Conservation (phyloP, 2,329 filamentous ascomycete species). For the Phyllosticta paracitricarpa region DNA sequence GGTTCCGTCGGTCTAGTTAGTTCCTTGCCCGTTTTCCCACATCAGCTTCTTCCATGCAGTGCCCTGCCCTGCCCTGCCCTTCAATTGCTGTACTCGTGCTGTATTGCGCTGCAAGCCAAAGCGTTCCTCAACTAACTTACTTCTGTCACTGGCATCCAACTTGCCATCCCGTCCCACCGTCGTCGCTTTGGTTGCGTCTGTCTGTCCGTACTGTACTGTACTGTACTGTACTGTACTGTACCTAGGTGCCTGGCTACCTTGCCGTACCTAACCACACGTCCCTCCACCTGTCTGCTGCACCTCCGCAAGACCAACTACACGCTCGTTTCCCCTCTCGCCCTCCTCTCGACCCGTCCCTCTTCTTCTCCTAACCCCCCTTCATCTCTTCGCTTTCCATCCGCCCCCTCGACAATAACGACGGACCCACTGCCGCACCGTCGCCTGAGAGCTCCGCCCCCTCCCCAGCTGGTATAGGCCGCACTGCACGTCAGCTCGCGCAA, state of each 20-base stretch:
- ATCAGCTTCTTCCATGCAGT: neutral
- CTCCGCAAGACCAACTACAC: neutral
- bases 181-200: neutral
- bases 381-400: neutral
- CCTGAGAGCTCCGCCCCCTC: slow-evolving; percentile 3
- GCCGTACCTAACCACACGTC: neutral
- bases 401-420: neutral
- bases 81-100: neutral
- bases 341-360: neutral
- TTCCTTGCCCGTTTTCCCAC: neutral
- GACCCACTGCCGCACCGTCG: slow-evolving; percentile 5
- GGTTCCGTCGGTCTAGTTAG: neutral
- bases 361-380: neutral
- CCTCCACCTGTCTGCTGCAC: neutral
- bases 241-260: no score
- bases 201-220: neutral
- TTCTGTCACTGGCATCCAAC: neutral
- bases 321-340: slow-evolving; percentile 6
- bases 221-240: no score
- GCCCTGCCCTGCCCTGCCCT: neutral
- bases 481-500: slow-evolving; percentile 4
- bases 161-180: neutral
- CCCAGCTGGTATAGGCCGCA: neutral
- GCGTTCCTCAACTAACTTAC: no score
- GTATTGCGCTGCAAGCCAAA: neutral